Evolutionary conservation across 2,329 filamentous ascomycete species (phyloP).

Genomic region (Rutstroemia sydowiana): DNA sequence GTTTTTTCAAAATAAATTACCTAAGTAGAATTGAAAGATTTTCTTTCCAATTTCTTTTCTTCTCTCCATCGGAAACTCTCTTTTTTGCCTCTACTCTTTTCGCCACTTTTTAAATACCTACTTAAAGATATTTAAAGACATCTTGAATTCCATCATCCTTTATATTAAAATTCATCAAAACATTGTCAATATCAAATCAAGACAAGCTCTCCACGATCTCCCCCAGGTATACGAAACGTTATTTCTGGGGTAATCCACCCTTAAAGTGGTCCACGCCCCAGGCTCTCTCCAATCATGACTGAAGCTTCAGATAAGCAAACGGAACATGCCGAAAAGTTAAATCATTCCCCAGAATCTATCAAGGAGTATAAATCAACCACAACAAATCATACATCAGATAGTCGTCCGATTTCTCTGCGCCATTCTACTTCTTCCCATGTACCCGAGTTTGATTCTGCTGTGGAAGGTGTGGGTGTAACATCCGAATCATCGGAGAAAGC

Average conservation of each 20-base stretch:
- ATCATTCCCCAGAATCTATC: neutral
- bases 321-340: conserved; percentile 8
- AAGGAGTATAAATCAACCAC: conserved; percentile 2
- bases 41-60: too few species aligned
- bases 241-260: conserved; percentile 2
- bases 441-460: neutral
- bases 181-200: too few species aligned
- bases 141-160: too few species aligned
- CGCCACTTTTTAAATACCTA: too few species aligned
- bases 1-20: too few species aligned
- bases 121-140: too few species aligned
- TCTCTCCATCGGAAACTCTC: too few species aligned
- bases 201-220: neutral
- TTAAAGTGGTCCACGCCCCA: neutral
- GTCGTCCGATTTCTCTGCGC: too few species aligned
- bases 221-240: neutral
- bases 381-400: neutral
- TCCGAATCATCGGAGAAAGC: neutral
- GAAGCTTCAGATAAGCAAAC: conserved; percentile 4
- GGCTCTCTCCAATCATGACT: conserved; percentile 16
- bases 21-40: too few species aligned
- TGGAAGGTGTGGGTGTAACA: neutral
- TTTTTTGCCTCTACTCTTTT: too few species aligned
- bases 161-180: too few species aligned
- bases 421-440: neutral